Percentiles rank a stretch among this genome's conserved stretches.
Evolutionary conservation across 371 early-diverging fungal species (phyloP).

Genomic region (Lichtheimia ornata): DNA sequence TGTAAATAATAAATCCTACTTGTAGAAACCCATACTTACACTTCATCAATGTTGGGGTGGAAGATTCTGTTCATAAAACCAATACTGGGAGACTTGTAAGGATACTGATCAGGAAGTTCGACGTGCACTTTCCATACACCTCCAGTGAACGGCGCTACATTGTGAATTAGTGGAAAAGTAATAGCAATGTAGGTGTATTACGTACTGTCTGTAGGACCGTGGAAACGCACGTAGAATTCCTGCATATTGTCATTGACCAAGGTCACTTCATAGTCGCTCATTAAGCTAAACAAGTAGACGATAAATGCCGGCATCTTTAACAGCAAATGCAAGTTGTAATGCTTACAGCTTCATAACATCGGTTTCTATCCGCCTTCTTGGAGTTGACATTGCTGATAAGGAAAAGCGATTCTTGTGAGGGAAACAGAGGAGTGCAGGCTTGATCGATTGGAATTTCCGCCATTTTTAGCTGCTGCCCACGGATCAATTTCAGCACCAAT

Average conservation of each 20-base stretch:
- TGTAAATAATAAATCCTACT: not conserved
- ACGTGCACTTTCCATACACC: slow-evolving; percentile 98
- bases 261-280: slow-evolving; percentile 98
- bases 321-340: not conserved
- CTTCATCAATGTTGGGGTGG: slow-evolving; percentile 99
- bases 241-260: slow-evolving; percentile 98
- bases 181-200: slow-evolving; percentile 1
- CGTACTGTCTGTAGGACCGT: slow-evolving; percentile 95
- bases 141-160: slow-evolving; percentile 87
- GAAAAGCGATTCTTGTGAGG: no score
- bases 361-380: slow-evolving; percentile 94
- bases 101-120: slow-evolving; percentile 98
- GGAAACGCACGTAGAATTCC: slow-evolving; percentile 94
- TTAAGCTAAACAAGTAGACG: slow-evolving; percentile 64
- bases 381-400: slow-evolving; percentile 72
- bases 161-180: not conserved
- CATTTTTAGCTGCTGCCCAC: no score
- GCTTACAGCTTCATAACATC: slow-evolving; percentile 97
- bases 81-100: slow-evolving; percentile 99
- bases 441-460: no score
- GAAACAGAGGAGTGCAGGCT: no score
- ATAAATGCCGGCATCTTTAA: not conserved
- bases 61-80: slow-evolving; percentile 99
- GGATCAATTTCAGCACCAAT: no score
- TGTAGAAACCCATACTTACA: slow-evolving; percentile 53